Conservation (phyloP, 2,329 filamentous ascomycete genomes). For the Davidsoniella eucalypti region DNA sequence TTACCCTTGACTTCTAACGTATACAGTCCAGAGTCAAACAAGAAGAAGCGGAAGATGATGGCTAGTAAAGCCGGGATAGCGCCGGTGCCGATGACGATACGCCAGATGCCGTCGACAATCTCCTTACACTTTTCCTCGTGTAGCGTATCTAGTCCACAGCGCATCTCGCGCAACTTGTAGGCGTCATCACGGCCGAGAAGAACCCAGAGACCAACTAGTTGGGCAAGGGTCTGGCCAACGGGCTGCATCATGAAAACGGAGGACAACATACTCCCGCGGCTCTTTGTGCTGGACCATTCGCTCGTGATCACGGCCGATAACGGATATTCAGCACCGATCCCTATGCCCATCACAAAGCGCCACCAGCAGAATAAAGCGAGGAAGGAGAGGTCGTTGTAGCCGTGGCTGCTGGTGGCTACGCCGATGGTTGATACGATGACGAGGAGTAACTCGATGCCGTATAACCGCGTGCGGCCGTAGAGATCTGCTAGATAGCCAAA, state of each 20-base stretch:
- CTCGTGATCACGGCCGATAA: constrained; percentile 50
- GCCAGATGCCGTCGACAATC: constrained; percentile 45
- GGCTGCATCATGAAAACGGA: constrained; percentile 55
- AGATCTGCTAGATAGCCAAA: constrained; percentile 39
- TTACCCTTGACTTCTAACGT: constrained; percentile 48
- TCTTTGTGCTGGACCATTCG: constrained; percentile 45
- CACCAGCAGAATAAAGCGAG: constrained; percentile 35
- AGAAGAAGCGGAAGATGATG: constrained; percentile 48
- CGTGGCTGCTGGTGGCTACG: constrained; percentile 34
- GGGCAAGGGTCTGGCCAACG: constrained; percentile 47
- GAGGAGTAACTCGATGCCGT: constrained; percentile 38
- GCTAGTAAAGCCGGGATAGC: constrained; percentile 47
- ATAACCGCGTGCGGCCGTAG: constrained; percentile 37
- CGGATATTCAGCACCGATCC: constrained; percentile 53
- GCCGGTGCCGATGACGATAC: constrained; percentile 49
- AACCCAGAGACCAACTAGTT: constrained; percentile 41
- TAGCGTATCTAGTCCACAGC: constrained; percentile 30
- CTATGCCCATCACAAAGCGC: constrained; percentile 38
- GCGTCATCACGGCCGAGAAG: constrained; percentile 28
- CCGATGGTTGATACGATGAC: constrained; percentile 42
- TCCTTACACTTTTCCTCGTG: constrained; percentile 29
- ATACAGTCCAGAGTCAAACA: constrained; percentile 50
- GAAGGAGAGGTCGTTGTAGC: constrained; percentile 33
- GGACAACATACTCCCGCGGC: constrained; percentile 51
- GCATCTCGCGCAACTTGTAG: constrained; percentile 26